phyloP scores from a whole-genome alignment of 768 basidiomycete species.

The Aureoboletus auriporus region DNA sequence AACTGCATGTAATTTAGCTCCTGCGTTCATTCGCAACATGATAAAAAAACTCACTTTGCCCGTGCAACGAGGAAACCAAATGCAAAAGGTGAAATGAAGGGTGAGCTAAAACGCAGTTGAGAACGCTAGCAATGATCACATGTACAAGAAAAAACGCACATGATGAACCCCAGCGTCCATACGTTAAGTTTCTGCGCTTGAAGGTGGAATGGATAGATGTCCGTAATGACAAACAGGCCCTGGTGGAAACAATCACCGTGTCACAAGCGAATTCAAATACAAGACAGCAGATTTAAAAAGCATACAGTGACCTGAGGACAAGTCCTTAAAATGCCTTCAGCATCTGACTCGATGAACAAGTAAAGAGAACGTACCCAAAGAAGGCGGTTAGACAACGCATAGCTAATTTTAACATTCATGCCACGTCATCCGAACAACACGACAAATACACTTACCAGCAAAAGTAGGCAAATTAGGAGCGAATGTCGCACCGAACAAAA shows the following conservation, averaged over 20 bases:
- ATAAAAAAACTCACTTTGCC: slow-evolving; percentile 16
- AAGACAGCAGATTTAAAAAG: not conserved
- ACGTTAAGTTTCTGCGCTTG: slow-evolving; percentile 49
- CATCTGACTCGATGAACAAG: not conserved
- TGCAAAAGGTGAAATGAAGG: slow-evolving; percentile 27
- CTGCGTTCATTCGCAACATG: too few species aligned
- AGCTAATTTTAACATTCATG: slow-evolving; percentile 8
- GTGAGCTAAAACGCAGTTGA: slow-evolving; percentile 27
- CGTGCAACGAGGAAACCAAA: slow-evolving; percentile 29
- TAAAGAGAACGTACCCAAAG: slow-evolving; percentile 22
- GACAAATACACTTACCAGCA: slow-evolving; percentile 30
- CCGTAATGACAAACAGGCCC: slow-evolving; percentile 45
- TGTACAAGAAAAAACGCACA: slow-evolving; percentile 42
- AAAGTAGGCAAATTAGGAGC: slow-evolving; percentile 46
- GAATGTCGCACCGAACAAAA: slow-evolving; percentile 48
- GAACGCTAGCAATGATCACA: slow-evolving; percentile 21
- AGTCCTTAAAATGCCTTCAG: slow-evolving; percentile 29
- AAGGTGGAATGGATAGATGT: slow-evolving; percentile 52
- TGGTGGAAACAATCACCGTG: slow-evolving; percentile 5
- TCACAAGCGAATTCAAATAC: not conserved
- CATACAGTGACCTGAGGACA: slow-evolving; percentile 49
- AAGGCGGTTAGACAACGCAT: slow-evolving; percentile 32
- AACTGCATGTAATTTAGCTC: slow-evolving; percentile 24
- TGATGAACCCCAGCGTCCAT: slow-evolving; percentile 52
- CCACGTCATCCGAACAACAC: not conserved